These are phyloP conservation scores for Cupressus sempervirens DNA, from an alignment of 75 land plant species.

Conservation along the genomic window DNA sequence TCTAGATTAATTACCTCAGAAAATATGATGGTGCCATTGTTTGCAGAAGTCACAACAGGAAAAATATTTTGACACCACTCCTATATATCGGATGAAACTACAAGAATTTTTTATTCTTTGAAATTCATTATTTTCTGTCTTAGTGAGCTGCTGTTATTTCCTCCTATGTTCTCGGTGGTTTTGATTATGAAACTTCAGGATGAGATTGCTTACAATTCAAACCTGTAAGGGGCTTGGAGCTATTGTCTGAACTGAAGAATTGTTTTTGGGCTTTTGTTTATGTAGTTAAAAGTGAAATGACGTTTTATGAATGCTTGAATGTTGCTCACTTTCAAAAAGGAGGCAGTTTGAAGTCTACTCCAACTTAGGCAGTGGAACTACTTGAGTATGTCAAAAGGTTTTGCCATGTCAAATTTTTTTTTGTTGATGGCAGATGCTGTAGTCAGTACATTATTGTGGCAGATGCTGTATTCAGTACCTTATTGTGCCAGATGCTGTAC, in stretches of 20 bases:
- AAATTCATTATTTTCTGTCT: background rate
- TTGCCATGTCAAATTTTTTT: too few species aligned
- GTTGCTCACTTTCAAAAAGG: too few species aligned
- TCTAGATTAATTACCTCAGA: background rate
- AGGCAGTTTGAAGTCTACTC: too few species aligned
- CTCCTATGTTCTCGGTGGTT: background rate
- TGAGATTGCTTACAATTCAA: background rate
- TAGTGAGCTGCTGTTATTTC: background rate
- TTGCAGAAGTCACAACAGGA: background rate
- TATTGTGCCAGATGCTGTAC: too few species aligned
- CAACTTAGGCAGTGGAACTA: too few species aligned
- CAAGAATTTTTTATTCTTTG: background rate
- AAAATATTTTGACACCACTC: background rate
- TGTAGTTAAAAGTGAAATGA: too few species aligned
- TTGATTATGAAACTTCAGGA: background rate
- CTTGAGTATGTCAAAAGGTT: too few species aligned
- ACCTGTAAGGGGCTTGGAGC: background rate
- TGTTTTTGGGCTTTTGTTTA: background rate
- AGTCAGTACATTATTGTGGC: background rate
- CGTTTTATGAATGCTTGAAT: too few species aligned
- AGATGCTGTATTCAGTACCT: too few species aligned
- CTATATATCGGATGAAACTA: background rate
- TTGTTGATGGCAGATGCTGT: background rate
- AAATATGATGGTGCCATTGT: background rate
- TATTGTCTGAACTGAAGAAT: background rate